Conservation (phyloP, 2,329 filamentous ascomycete genomes). For the Cladophialophora psammophila region DNA sequence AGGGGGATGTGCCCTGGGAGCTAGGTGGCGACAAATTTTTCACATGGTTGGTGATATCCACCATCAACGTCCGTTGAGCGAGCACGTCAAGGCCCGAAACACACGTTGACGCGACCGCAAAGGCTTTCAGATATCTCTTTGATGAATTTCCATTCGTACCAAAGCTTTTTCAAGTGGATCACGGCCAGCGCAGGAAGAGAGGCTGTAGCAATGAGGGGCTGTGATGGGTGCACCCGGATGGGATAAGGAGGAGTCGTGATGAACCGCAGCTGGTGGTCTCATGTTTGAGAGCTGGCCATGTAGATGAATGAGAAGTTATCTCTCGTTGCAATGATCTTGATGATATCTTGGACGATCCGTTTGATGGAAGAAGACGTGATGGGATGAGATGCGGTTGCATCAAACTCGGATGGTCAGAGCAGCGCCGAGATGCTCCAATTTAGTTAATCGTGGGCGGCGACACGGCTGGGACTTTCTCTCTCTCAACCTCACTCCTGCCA, state of each 20-base stretch:
- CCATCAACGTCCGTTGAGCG: neutral
- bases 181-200: conserved; percentile 32
- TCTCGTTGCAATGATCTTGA: conserved; percentile 7
- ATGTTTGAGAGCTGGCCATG: conserved; percentile 1
- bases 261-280: conserved; percentile 18
- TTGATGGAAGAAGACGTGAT: conserved; percentile 3
- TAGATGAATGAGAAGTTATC: conserved; percentile 4
- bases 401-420: conserved; percentile 8
- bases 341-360: conserved; percentile 14
- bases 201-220: conserved; percentile 27
- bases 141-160: conserved; percentile 18
- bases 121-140: conserved; percentile 21
- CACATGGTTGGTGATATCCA: conserved; percentile 17
- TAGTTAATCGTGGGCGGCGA: conserved; percentile 23
- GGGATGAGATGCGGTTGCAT: conserved; percentile 31
- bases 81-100: neutral
- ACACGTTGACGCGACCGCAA: neutral
- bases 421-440: conserved; percentile 32
- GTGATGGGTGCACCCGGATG: conserved; percentile 22
- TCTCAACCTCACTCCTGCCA: conserved; percentile 27
- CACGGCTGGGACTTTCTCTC: conserved; percentile 23
- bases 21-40: conserved; percentile 15
- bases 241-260: conserved; percentile 11
- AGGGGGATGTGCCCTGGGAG: neutral
- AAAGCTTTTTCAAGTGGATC: conserved; percentile 16